Percentiles rank a stretch among this genome's conserved stretches.
phyloP scores from a whole-genome alignment of 495 filamentous ascomycete species.

The Neurospora discreta region DNA sequence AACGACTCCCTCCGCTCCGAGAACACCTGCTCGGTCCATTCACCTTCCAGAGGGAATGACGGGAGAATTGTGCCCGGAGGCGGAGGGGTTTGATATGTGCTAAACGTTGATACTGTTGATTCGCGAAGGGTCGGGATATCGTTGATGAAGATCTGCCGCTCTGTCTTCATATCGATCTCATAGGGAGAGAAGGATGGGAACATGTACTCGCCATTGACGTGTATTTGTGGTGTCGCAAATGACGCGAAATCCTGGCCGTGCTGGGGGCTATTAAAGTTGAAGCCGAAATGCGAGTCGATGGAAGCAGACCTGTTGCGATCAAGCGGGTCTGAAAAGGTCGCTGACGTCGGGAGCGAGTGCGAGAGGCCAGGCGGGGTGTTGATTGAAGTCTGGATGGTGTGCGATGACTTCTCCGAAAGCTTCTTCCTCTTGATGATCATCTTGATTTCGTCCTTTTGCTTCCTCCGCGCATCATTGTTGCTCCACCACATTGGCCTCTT shows the following conservation, averaged over 20 bases:
- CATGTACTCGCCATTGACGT: slow-evolving; percentile 32
- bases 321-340: slow-evolving; percentile 62
- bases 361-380: slow-evolving; percentile 67
- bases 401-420: slow-evolving; percentile 69
- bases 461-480: slow-evolving; percentile 70
- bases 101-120: slow-evolving; percentile 79
- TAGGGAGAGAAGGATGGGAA: slow-evolving; percentile 57
- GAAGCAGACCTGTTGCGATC: slow-evolving; percentile 62
- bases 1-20: slow-evolving; percentile 53
- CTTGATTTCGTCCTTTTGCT: slow-evolving; percentile 93
- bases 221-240: slow-evolving; percentile 44
- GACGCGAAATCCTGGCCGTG: slow-evolving; percentile 48
- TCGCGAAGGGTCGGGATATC: slow-evolving; percentile 75
- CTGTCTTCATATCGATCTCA: slow-evolving; percentile 91
- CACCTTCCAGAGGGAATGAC: slow-evolving; percentile 52
- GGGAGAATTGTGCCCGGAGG: slow-evolving; percentile 49
- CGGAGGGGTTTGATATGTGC: slow-evolving; percentile 69
- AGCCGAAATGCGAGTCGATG: slow-evolving; percentile 67
- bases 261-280: slow-evolving; percentile 59
- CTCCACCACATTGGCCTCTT: slow-evolving; percentile 96
- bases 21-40: slow-evolving; percentile 68
- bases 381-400: slow-evolving; percentile 43
- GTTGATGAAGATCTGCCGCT: slow-evolving; percentile 88
- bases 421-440: slow-evolving; percentile 95
- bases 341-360: slow-evolving; percentile 71